A percentile compares a stretch with the other conserved stretches of the same genome.
These are phyloP conservation scores for Buxus sempervirens DNA, from an alignment of 164 flowering plant genomes.

Conservation along the genomic window DNA sequence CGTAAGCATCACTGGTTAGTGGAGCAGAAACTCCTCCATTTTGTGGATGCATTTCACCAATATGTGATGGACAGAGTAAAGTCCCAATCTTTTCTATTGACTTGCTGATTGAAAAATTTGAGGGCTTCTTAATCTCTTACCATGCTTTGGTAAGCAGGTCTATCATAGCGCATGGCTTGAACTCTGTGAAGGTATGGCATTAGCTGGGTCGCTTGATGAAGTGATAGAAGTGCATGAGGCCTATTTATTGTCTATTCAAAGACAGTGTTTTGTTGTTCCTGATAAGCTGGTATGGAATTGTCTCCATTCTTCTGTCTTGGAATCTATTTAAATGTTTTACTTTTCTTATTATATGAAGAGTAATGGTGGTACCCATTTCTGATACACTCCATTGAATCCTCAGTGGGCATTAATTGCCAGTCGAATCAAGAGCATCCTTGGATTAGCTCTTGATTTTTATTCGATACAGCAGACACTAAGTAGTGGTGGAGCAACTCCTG, in stretches of 20 bases:
- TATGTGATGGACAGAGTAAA: constrained; percentile 99
- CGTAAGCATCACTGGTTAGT: constrained; percentile 80
- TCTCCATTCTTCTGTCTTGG: neutral
- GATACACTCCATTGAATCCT: constrained; percentile 7
- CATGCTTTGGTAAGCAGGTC: constrained; percentile 48
- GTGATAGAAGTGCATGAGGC: constrained; percentile 95
- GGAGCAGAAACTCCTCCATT: constrained; percentile 96
- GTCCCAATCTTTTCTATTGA: no score
- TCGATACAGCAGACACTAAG: constrained; percentile 67
- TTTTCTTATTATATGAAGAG: neutral
- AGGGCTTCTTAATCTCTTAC: constrained; percentile 17
- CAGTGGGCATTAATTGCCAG: constrained; percentile 95
- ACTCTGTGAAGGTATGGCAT: constrained; percentile 84
- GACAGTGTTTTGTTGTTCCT: constrained; percentile 95
- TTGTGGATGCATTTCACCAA: constrained; percentile 98
- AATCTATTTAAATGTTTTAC: constrained; percentile 6
- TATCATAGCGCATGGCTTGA: constrained; percentile 98
- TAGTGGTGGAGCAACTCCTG: constrained; percentile 73
- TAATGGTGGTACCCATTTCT: constrained; percentile 4
- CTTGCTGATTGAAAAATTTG: neutral
- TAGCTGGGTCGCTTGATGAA: constrained; percentile 91
- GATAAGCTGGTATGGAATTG: constrained; percentile 71
- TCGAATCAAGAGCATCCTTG: constrained; percentile 88
- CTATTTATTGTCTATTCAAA: constrained; percentile 81
- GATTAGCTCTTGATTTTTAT: constrained; percentile 90